These are phyloP conservation scores for Pterocarpus macrocarpus DNA, from an alignment of 306 rosid species.

Conservation along the genomic window DNA sequence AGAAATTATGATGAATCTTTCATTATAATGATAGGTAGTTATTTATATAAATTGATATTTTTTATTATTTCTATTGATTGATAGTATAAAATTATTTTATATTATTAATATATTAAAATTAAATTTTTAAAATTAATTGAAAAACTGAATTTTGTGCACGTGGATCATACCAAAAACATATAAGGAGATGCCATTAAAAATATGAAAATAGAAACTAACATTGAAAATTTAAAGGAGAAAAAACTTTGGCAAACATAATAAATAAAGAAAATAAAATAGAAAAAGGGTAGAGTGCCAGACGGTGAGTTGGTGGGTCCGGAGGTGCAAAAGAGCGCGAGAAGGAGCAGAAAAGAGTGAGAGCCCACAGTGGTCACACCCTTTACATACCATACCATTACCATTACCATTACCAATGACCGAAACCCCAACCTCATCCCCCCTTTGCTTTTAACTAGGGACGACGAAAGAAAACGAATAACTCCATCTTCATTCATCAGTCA, in stretches of 20 bases:
- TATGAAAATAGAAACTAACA: too few species aligned
- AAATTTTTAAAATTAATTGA: not conserved
- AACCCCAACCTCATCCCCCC: slow-evolving; percentile 12
- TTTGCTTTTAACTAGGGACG: slow-evolving; percentile 19
- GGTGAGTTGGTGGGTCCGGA: slow-evolving; percentile 47
- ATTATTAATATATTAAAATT: too few species aligned
- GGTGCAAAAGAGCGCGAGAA: slow-evolving; percentile 40
- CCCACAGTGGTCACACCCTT: slow-evolving; percentile 47
- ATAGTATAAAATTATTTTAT: too few species aligned
- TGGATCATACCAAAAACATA: too few species aligned
- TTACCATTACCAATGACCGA: too few species aligned
- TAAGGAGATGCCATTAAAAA: not conserved
- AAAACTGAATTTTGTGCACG: too few species aligned
- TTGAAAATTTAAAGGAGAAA: too few species aligned
- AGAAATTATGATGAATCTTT: too few species aligned
- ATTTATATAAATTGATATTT: too few species aligned
- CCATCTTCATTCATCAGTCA: slow-evolving; percentile 52
- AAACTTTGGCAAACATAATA: not conserved
- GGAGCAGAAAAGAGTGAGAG: slow-evolving; percentile 43
- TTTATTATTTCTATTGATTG: too few species aligned
- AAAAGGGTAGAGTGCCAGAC: slow-evolving; percentile 32
- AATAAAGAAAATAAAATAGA: not conserved
- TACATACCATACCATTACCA: too few species aligned
- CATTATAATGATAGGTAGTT: too few species aligned
- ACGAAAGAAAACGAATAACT: slow-evolving; percentile 49